Percentiles rank a stretch among this genome's conserved stretches.
Conservation (phyloP, 176 grass and related monocot species). For the Juncus inflexus region DNA sequence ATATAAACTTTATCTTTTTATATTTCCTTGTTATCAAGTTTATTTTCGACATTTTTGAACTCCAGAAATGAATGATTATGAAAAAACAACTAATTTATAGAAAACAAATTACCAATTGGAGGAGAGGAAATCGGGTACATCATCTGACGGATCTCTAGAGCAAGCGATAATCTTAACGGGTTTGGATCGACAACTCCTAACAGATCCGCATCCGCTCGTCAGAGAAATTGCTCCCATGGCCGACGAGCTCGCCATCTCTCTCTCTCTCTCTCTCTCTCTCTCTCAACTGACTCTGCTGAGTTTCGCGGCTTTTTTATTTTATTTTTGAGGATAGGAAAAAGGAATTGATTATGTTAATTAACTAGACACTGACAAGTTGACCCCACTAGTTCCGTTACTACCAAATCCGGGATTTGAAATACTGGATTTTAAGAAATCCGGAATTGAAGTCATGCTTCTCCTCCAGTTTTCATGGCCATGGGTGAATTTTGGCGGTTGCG, state of each 20-base stretch:
- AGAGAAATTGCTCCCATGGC: slow-evolving; percentile 14
- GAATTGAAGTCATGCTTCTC: no score
- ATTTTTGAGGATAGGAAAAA: no score
- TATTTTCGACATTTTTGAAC: neutral
- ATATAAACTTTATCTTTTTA: neutral
- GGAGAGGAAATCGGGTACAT: slow-evolving; percentile 84
- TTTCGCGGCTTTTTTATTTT: no score
- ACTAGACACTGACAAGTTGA: no score
- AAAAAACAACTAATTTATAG: slow-evolving; percentile 6
- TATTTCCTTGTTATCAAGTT: neutral
- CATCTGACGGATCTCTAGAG: slow-evolving; percentile 27
- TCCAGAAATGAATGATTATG: neutral
- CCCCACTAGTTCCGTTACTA: no score
- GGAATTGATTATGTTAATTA: no score
- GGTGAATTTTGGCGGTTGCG: no score
- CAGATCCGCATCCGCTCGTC: neutral
- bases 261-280: neutral
- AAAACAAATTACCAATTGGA: slow-evolving; percentile 45
- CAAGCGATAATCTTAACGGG: slow-evolving; percentile 10
- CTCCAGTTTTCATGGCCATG: no score
- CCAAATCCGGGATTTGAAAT: no score
- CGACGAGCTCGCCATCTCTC: slow-evolving; percentile 8
- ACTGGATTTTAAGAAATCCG: no score
- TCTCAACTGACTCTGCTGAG: no score
- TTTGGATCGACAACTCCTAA: neutral